Evolutionary conservation across 768 basidiomycete species (phyloP), one percentile per base, ranked within the genome.

Genomic region (Galerina sulciceps): DNA sequence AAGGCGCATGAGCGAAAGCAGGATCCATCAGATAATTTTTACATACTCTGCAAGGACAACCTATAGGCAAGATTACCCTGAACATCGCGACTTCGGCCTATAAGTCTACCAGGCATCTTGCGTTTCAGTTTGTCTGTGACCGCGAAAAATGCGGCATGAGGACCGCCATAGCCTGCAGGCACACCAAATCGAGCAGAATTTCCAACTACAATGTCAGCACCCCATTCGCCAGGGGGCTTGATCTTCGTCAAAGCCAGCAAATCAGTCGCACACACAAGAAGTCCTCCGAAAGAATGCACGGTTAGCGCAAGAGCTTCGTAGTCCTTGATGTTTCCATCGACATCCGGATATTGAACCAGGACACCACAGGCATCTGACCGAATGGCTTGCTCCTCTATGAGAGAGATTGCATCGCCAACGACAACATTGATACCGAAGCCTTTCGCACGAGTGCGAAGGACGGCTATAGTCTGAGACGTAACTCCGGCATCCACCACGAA

Each of bases 191-290:
- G 87, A 31, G 91, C 96, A 14, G 94, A 94, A 72, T 96, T 98
- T 38, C 97, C 97, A 44, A 96, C 79, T 8, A 93, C 96, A 62
- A 99, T 86, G 72, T 99, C 96, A 31, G 95, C 96, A 50, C 96
- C 96, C 94, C 96, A 99, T 80, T 99, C 97, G 56, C 97, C 96
- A 13, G 96, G 96, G 26, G 96, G 93, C 66, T 92, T 94, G 58
- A 99, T 81, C 81, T 94, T 82, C 2, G 95, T 94, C 71, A 99
- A 79, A 1, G 96, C 94, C 40, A 99, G 82, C 52, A 99, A 83
- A 75, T 99, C 96, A 10, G 93, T 94, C 14, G 94, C 94, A 64
- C 89, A 92, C 6, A 91, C 83, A 51, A 97, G 86, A 57, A 97
- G 82, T n/a, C 84, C 94, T 26, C 91, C 91, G 5, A 80, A 69